Base-by-base conservation (phyloP, 1,284 basidiomycete genomes). In the Filobasidium uniguttulatum region DNA sequence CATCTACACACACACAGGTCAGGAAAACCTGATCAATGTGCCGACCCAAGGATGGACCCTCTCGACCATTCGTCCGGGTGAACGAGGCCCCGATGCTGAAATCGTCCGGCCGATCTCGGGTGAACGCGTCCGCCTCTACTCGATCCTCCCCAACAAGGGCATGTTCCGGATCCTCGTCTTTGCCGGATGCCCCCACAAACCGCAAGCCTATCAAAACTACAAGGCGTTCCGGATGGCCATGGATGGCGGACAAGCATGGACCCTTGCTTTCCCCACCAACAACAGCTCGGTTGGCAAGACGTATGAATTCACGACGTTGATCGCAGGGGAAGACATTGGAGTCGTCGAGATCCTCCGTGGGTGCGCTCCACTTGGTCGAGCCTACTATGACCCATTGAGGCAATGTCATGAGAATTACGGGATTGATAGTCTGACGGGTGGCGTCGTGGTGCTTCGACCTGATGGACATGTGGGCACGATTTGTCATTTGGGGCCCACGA, bases 101-200 rank as follows among this genome's bases (percentile, higher is more conserved):
- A 29, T 60, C 7, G 46, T 44, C 26, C 56, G 53, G 10, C 36
- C 53, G 14, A 55, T 55, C 6, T 53, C 53, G 7, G 43, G 46
- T 23, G 49, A 57, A 35, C 28, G 49, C 5, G 47, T 54, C 15
- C 50, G 56, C 17, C n/a, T 60, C 20, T 54, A 60, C 10, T 35
- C 52, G 12, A 33, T 59, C 3, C 55, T 62, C 30, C 48, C 50
- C 28, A 58, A 59, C 44, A 55, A 53, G 45, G 62, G 58, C 35
- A 20, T 48, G 3, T 65, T 61, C 57, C 56, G 57, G 47, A 52
- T 62, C 48, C 40, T 60, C 30, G 48, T 62, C 50, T 62, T 65
- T 17, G 56, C 59, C 19, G 62, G 62, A 14, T 50, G 50, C 17
- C 56, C 57, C n/a, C 36, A 40, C 54, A 40, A 56, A 44, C 26